Conservation (phyloP, 805 yeast species). For the Middelhovenomyces tepae region DNA sequence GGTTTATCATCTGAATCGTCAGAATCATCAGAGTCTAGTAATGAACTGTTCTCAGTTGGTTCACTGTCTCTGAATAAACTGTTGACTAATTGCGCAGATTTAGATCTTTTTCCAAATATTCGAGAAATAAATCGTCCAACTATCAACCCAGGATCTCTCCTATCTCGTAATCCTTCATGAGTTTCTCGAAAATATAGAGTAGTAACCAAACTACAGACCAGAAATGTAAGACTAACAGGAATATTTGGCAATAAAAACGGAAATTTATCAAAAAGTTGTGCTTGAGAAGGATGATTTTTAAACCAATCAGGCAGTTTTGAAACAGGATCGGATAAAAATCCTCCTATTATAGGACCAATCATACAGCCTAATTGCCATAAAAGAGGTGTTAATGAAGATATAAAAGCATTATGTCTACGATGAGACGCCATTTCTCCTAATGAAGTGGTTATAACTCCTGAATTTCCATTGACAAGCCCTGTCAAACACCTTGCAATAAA, state of each 20-base stretch:
- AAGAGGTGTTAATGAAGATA: constrained; percentile 49
- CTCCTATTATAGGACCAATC: constrained; percentile 51
- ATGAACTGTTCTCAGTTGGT: no score
- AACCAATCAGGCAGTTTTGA: constrained; percentile 20
- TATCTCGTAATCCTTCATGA: constrained; percentile 26
- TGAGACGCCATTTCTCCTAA: no score
- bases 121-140: constrained; percentile 9
- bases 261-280: constrained; percentile 23
- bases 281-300: constrained; percentile 1
- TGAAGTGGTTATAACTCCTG: no score
- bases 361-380: constrained; percentile 49
- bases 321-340: constrained; percentile 38
- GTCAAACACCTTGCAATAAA: constrained; percentile 42
- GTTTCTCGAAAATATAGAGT: constrained; percentile 47
- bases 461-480: constrained; percentile 52
- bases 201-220: constrained; percentile 31
- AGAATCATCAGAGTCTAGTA: no score
- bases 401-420: constrained; percentile 48
- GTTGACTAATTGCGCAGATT: no score
- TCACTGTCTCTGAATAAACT: no score
- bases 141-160: constrained; percentile 1
- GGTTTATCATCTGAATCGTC: no score
- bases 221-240: constrained; percentile 33
- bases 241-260: constrained; percentile 50
- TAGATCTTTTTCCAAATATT: no score